These are phyloP conservation scores for Elsinoe australis DNA, from an alignment of 2,329 filamentous ascomycete genomes.

Conservation along the genomic window DNA sequence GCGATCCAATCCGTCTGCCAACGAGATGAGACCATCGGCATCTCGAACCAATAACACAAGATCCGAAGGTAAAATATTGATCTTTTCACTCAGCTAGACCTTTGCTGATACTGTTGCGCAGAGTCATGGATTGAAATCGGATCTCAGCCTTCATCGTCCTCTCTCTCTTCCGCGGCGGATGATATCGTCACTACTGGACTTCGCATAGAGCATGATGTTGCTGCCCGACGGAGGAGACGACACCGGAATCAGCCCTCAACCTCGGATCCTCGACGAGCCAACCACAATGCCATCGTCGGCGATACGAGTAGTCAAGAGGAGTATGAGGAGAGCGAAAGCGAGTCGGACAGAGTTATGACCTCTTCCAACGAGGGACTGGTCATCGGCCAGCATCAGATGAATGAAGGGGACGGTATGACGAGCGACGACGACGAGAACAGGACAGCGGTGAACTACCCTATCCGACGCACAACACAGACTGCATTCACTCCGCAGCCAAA, in stretches of 20 bases:
- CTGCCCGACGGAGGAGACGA: slow-evolving; percentile 49
- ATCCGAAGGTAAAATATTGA: slow-evolving; percentile 19
- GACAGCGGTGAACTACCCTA: slow-evolving; percentile 65
- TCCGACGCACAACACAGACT: slow-evolving; percentile 39
- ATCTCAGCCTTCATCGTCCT: slow-evolving; percentile 89
- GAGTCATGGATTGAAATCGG: slow-evolving; percentile 96
- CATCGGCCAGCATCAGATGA: slow-evolving; percentile 16
- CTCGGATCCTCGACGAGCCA: slow-evolving; percentile 33
- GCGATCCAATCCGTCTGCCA: not conserved
- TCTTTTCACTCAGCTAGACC: not conserved
- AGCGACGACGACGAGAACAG: slow-evolving; percentile 65
- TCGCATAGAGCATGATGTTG: slow-evolving; percentile 60
- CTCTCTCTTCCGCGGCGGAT: slow-evolving; percentile 72
- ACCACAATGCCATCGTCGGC: slow-evolving; percentile 40
- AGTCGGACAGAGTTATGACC: slow-evolving; percentile 65
- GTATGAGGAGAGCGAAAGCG: slow-evolving; percentile 87
- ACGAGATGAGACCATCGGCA: slow-evolving; percentile 1
- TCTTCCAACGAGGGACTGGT: slow-evolving; percentile 52
- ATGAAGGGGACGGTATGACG: slow-evolving; percentile 24
- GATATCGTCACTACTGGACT: slow-evolving; percentile 89
- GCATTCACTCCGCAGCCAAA: slow-evolving; percentile 82
- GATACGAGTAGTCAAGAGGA: slow-evolving; percentile 76
- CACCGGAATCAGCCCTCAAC: slow-evolving; percentile 37
- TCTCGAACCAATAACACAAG: slow-evolving; percentile 15
- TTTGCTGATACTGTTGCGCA: slow-evolving; percentile 33